phyloP scores from a whole-genome alignment of 257 asterid genomes.

The Schizonepeta tenuifolia region DNA sequence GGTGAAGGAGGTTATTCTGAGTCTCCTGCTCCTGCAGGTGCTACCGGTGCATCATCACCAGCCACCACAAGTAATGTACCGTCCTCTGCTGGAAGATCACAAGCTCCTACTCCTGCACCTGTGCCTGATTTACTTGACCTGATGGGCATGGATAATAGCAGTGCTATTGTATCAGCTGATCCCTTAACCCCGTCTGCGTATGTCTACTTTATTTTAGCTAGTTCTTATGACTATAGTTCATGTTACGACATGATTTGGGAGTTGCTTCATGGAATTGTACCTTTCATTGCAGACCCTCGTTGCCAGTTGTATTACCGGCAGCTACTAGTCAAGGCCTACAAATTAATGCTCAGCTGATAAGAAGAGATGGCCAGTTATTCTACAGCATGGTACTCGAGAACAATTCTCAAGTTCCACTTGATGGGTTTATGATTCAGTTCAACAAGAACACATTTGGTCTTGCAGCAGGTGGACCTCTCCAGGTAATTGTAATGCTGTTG shows the following conservation, averaged over 20 bases:
- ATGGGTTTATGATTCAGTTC: conserved; percentile 98
- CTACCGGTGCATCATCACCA: conserved; percentile 64
- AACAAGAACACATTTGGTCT: conserved; percentile 98
- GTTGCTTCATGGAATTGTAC: conserved; percentile 23
- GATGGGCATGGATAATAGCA: conserved; percentile 77
- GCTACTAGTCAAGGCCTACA: conserved; percentile 92
- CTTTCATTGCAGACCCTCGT: conserved; percentile 71
- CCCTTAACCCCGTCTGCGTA: conserved; percentile 70
- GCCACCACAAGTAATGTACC: conserved; percentile 57
- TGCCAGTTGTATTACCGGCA: conserved; percentile 83
- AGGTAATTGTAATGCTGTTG: conserved; percentile 49
- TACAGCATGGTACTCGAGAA: conserved; percentile 95
- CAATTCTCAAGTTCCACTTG: conserved; percentile 75
- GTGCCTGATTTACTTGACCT: conserved; percentile 95
- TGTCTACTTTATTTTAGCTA: conserved; percentile 29
- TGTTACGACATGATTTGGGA: conserved; percentile 13
- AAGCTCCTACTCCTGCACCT: conserved; percentile 61
- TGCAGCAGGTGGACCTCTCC: conserved; percentile 88
- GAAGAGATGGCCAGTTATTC: conserved; percentile 88
- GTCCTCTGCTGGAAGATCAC: conserved; percentile 58
- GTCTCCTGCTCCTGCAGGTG: conserved; percentile 65
- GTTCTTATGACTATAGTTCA: conserved; percentile 12
- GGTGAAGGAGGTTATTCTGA: conserved; percentile 83
- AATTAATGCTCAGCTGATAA: conserved; percentile 83
- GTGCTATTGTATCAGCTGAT: conserved; percentile 73